Conservation (phyloP, 2,329 filamentous ascomycete species). For the Colletotrichum sp. region DNA sequence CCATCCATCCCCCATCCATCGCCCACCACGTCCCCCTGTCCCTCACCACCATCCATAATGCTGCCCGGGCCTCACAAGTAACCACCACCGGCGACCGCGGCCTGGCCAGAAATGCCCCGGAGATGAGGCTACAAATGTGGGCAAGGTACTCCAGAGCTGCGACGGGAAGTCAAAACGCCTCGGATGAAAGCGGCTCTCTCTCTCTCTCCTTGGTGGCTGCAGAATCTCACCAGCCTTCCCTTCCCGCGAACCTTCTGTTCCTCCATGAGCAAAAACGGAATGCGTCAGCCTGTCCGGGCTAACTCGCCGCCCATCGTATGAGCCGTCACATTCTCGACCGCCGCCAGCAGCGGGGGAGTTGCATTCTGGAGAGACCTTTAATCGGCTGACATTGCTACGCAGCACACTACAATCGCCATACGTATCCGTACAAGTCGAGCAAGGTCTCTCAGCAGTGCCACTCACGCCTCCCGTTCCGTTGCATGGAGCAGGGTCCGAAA, state of each 20-base stretch:
- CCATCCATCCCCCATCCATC: neutral
- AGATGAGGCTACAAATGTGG: conserved; percentile 10
- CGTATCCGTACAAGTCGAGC: neutral
- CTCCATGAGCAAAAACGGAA: neutral
- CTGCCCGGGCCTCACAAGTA: neutral
- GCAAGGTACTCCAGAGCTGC: neutral
- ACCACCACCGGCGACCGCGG: neutral
- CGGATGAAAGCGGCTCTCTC: conserved; percentile 11
- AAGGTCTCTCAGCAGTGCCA: neutral
- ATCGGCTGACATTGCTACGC: neutral
- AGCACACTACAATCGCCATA: neutral
- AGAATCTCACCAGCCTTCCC: neutral
- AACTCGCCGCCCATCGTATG: neutral
- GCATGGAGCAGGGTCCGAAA: neutral
- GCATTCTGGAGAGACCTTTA: neutral
- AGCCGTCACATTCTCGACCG: neutral
- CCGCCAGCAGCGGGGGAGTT: neutral
- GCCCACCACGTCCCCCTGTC: neutral
- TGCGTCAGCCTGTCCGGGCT: neutral
- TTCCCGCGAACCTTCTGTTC: neutral
- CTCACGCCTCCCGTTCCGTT: neutral
- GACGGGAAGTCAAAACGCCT: neutral
- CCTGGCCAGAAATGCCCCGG: neutral
- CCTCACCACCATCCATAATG: neutral
- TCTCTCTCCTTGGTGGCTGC: neutral